These are phyloP conservation scores for Prunus padus DNA, from an alignment of 306 rosid genomes.

Conservation along the genomic window DNA sequence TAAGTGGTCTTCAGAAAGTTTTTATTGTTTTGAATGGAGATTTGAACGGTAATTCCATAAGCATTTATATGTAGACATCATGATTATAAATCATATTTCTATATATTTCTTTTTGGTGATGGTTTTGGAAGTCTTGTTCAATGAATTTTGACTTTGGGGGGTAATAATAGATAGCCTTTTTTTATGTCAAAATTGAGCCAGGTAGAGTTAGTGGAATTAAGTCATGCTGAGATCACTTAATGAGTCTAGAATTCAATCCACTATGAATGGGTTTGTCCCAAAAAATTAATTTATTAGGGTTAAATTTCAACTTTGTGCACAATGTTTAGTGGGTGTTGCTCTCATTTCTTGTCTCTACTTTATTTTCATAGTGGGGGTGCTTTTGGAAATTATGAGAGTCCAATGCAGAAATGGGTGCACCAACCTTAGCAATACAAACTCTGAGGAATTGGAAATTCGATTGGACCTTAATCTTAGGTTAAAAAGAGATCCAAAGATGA, in stretches of 20 bases:
- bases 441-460: background rate
- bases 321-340: background rate
- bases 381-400: background rate
- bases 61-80: constrained; percentile 8
- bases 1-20: background rate
- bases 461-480: background rate
- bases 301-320: too few species aligned
- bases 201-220: background rate
- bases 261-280: too few species aligned
- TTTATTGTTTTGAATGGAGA: background rate
- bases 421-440: background rate
- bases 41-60: background rate
- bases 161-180: too few species aligned
- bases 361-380: background rate
- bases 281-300: too few species aligned
- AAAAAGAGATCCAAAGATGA: background rate
- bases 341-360: constrained; percentile 12
- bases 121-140: background rate
- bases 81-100: background rate
- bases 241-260: too few species aligned
- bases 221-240: too few species aligned
- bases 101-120: background rate
- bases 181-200: background rate
- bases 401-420: background rate
- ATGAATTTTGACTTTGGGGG: background rate